Conservation (phyloP, 1,284 basidiomycete genomes). For the Leucoagaricus sp. region DNA sequence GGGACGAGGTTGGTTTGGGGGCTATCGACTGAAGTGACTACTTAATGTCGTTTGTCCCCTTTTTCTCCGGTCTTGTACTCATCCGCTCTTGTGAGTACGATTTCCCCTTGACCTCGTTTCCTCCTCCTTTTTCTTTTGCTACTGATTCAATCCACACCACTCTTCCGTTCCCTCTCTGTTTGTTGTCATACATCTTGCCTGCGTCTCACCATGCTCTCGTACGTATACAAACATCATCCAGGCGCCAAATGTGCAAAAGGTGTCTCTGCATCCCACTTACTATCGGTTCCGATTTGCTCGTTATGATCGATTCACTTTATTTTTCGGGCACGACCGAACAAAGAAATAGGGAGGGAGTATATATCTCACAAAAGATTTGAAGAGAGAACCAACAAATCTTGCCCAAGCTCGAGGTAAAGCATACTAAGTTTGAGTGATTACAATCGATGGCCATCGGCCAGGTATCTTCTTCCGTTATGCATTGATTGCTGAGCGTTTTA, state of each 20-base stretch:
- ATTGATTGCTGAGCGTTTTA: too few relatives aligned
- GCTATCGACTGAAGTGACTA: slow-evolving; percentile 10
- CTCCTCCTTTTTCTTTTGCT: slow-evolving; percentile 19
- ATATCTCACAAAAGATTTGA: slow-evolving; percentile 13
- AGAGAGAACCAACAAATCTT: slow-evolving; percentile 17
- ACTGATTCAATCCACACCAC: slow-evolving; percentile 22
- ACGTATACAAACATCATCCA: slow-evolving; percentile 10
- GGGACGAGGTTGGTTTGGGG: neutral
- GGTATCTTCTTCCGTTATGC: too few relatives aligned
- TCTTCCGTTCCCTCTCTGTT: neutral
- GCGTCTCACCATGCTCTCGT: slow-evolving; percentile 18
- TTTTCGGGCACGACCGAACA: slow-evolving; percentile 12
- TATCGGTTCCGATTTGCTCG: too few relatives aligned
- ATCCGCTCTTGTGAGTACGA: slow-evolving; percentile 21
- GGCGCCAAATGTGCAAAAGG: slow-evolving; percentile 17
- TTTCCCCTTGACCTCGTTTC: too few relatives aligned
- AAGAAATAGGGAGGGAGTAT: slow-evolving; percentile 1
- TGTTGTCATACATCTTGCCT: slow-evolving; percentile 11
- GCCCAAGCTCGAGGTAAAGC: too few relatives aligned
- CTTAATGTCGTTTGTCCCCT: slow-evolving; percentile 22
- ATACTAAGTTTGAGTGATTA: too few relatives aligned
- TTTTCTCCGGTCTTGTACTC: slow-evolving; percentile 21
- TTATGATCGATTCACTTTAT: too few relatives aligned
- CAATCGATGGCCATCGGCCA: too few relatives aligned
- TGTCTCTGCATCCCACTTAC: slow-evolving; percentile 6